phyloP scores from a whole-genome alignment of 805 yeast species.

The Candida boleticola region DNA sequence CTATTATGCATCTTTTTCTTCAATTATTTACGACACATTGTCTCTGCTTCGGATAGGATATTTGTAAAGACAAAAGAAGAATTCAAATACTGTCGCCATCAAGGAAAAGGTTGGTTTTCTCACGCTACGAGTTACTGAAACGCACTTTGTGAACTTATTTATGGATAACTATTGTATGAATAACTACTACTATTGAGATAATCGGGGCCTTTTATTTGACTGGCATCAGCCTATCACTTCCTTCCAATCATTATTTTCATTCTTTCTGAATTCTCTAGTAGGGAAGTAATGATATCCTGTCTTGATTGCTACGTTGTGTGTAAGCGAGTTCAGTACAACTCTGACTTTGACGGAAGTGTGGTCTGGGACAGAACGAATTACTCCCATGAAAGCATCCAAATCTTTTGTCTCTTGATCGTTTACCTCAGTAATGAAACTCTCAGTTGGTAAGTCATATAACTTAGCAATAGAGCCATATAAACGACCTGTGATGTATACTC shows the following conservation, averaged over 20 bases:
- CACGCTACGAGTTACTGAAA: no score
- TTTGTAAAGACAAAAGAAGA: no score
- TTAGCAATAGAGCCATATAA: constrained; percentile 82
- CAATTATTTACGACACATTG: no score
- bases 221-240: no score
- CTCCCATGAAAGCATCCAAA: constrained; percentile 62
- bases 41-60: no score
- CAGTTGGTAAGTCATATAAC: constrained; percentile 73
- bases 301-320: constrained; percentile 80
- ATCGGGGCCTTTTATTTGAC: no score
- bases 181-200: no score
- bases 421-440: constrained; percentile 86
- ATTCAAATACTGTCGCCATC: no score
- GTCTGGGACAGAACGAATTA: constrained; percentile 71
- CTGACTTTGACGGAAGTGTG: constrained; percentile 78
- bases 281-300: constrained; percentile 90
- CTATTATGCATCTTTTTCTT: no score
- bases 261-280: constrained; percentile 58
- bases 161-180: no score
- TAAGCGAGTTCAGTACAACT: constrained; percentile 79
- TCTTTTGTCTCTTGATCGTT: constrained; percentile 74
- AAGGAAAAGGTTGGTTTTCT: no score
- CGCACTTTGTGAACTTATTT: no score
- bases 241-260: constrained; percentile 45
- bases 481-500: constrained; percentile 76